phyloP scores from a whole-genome alignment of 2,329 filamentous ascomycete species.

The Sarocladiaceae sp. region DNA sequence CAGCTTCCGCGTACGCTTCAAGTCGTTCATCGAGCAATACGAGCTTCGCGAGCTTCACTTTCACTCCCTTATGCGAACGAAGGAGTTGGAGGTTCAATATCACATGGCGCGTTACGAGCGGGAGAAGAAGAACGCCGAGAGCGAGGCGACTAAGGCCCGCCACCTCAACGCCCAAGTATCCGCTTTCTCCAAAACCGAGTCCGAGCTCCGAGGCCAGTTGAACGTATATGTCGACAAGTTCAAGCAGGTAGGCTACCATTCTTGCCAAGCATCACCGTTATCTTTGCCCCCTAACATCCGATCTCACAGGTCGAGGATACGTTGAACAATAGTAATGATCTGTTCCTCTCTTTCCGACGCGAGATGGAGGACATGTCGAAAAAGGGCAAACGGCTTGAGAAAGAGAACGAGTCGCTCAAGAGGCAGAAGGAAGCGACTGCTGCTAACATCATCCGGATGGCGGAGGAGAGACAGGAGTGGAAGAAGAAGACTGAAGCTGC shows the following conservation, averaged over 20 bases:
- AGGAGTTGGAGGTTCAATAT: constrained; percentile 92
- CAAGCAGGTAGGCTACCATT: constrained; percentile 96
- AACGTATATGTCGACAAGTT: constrained; percentile 99
- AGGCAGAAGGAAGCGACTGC: constrained; percentile 91
- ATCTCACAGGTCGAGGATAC: constrained; percentile 83
- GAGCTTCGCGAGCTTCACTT: constrained; percentile 93
- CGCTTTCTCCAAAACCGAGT: constrained; percentile 93
- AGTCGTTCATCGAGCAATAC: constrained; percentile 93
- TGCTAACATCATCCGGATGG: constrained; percentile 94
- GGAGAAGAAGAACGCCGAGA: constrained; percentile 81
- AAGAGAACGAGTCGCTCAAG: constrained; percentile 87
- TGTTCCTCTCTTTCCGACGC: constrained; percentile 94
- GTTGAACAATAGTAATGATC: constrained; percentile 94
- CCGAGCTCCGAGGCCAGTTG: constrained; percentile 86
- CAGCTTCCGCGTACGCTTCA: constrained; percentile 81
- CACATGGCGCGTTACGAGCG: constrained; percentile 84
- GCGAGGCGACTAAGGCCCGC: constrained; percentile 71
- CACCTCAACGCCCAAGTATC: constrained; percentile 87
- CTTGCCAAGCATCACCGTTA: no score
- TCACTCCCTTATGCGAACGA: constrained; percentile 82
- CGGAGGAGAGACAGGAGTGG: constrained; percentile 82
- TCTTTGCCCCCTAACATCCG: not conserved
- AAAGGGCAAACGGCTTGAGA: constrained; percentile 94
- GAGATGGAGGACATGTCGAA: constrained; percentile 99
- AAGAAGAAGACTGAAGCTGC: constrained; percentile 54